Conservation (phyloP, 768 basidiomycete genomes). For the Rickenella mellea region DNA sequence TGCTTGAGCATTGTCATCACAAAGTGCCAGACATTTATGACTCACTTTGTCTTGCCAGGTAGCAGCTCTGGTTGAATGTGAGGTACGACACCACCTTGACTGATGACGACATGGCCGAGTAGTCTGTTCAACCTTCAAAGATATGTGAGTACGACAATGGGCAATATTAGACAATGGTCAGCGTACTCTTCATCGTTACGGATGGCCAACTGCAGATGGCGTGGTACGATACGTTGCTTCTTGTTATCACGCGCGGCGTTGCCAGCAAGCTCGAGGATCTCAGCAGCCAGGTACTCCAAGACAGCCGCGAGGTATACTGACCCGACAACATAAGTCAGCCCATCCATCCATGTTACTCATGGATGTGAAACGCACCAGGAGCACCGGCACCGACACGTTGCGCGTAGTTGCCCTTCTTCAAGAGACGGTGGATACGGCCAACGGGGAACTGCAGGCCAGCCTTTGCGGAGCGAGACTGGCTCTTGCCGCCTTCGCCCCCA, state of each 20-base stretch:
- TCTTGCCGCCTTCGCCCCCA: conserved; percentile 36
- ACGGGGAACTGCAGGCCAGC: conserved; percentile 85
- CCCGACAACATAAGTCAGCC: background rate
- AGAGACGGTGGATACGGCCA: conserved; percentile 84
- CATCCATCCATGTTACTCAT: background rate
- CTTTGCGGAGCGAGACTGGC: conserved; percentile 62
- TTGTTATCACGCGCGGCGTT: conserved; percentile 87
- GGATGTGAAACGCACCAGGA: conserved; percentile 42
- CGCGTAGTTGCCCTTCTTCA: conserved; percentile 82
- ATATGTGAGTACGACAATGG: background rate
- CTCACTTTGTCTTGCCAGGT: conserved; percentile 32
- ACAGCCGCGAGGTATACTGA: conserved; percentile 87
- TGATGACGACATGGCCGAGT: conserved; percentile 80
- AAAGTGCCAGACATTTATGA: background rate
- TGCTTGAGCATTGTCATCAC: background rate
- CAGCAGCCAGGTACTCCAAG: conserved; percentile 86
- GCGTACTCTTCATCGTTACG: conserved; percentile 84
- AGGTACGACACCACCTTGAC: conserved; percentile 90
- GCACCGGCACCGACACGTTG: conserved; percentile 85
- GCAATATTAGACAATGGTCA: conserved; percentile 1
- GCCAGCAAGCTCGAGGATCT: conserved; percentile 89
- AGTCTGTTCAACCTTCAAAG: conserved; percentile 50
- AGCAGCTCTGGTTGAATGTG: conserved; percentile 57
- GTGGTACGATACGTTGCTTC: conserved; percentile 92
- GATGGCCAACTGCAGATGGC: conserved; percentile 91